Conservation (phyloP, 345 rosid genomes). For the Erysimum cheiranthoides region DNA sequence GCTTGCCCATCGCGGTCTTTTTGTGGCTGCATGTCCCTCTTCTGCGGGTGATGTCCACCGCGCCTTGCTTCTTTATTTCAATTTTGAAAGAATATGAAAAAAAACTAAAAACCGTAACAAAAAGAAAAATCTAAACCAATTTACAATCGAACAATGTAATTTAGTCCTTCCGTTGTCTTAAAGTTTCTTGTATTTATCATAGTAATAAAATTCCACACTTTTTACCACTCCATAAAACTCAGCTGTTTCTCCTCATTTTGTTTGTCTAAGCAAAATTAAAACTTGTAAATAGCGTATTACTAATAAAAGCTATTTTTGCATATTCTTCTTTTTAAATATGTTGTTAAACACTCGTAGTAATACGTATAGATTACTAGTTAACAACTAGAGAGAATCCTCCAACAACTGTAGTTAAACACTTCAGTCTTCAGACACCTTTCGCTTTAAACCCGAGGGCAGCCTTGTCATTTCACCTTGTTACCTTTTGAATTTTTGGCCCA, state of each 20-base stretch:
- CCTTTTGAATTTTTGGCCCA: constrained; percentile 37
- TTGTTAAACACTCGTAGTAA: background rate
- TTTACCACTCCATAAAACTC: background rate
- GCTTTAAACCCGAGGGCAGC: constrained; percentile 2
- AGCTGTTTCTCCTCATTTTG: background rate
- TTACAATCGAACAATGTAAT: too few species aligned
- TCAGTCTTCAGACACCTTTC: constrained; percentile 11
- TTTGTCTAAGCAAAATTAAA: background rate
- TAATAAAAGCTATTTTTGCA: background rate
- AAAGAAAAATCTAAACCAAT: too few species aligned
- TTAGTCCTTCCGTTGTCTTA: background rate
- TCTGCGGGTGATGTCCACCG: too few species aligned
- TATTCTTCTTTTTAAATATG: background rate
- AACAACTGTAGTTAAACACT: constrained; percentile 19
- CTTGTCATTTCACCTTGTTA: constrained; percentile 11
- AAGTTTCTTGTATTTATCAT: background rate
- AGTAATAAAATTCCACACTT: background rate
- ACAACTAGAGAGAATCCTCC: background rate
- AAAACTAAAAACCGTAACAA: too few species aligned
- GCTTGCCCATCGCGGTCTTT: too few species aligned
- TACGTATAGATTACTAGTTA: background rate
- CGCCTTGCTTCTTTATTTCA: too few species aligned
- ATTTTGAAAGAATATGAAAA: too few species aligned
- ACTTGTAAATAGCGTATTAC: background rate
- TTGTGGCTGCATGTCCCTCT: too few species aligned